Conservation (phyloP, 2,329 filamentous ascomycete species). For the Clonostachys byssicola region DNA sequence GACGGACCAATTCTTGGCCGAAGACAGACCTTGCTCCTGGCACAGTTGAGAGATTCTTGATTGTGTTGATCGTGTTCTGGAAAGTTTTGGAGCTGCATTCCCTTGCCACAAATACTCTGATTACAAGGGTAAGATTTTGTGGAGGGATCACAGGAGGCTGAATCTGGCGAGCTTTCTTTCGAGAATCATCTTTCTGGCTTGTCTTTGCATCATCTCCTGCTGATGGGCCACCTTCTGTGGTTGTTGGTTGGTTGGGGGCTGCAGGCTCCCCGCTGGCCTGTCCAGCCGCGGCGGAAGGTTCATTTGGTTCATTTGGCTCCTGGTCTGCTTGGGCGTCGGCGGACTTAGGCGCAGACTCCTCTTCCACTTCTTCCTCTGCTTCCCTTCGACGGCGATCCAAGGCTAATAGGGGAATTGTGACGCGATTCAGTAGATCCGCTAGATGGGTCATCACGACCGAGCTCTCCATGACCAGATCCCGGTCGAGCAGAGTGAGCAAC, state of each 20-base stretch:
- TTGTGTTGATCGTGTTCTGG: slow-evolving; percentile 95
- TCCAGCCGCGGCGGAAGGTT: slow-evolving; percentile 5
- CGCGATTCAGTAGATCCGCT: slow-evolving; percentile 79
- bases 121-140: slow-evolving; percentile 86
- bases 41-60: slow-evolving; percentile 94
- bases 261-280: slow-evolving; percentile 13
- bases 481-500: slow-evolving; percentile 79
- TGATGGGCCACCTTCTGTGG: too few species aligned
- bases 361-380: slow-evolving; percentile 40
- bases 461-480: slow-evolving; percentile 95
- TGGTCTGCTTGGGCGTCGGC: neutral
- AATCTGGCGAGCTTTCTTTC: slow-evolving; percentile 54
- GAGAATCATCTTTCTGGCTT: slow-evolving; percentile 23
- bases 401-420: slow-evolving; percentile 80
- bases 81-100: slow-evolving; percentile 98
- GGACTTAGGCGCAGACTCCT: slow-evolving; percentile 7
- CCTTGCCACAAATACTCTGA: slow-evolving; percentile 91
- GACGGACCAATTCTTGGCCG: slow-evolving; percentile 85
- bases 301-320: neutral
- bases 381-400: slow-evolving; percentile 82
- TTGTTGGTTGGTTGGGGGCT: neutral
- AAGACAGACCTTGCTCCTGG: slow-evolving; percentile 87
- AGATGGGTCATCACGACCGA: slow-evolving; percentile 95
- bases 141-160: slow-evolving; percentile 83
- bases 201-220: slow-evolving; percentile 12